These are phyloP conservation scores for Penstemon eatonii DNA, from an alignment of 257 asterid genomes.

Conservation along the genomic window DNA sequence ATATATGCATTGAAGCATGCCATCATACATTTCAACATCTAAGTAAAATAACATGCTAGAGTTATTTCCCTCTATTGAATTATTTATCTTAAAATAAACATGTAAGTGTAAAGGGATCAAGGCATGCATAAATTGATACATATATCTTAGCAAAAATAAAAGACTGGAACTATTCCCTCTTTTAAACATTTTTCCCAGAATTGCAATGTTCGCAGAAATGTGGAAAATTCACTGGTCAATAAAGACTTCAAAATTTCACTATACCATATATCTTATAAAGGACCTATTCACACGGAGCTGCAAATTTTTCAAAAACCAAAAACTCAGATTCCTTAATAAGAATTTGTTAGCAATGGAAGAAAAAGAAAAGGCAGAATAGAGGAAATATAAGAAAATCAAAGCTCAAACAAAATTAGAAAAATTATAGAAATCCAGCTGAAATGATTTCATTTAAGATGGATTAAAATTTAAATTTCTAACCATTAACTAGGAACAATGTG, in stretches of 20 bases:
- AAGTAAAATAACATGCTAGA: neutral
- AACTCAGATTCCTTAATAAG: neutral
- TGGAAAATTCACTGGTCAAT: conserved; percentile 9
- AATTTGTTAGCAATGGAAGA: neutral
- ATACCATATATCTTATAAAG: neutral
- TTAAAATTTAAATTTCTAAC: conserved; percentile 12
- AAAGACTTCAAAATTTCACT: neutral
- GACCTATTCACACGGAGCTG: neutral
- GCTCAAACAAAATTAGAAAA: neutral
- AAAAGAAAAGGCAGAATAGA: neutral
- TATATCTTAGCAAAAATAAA: neutral
- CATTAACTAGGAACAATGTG: neutral
- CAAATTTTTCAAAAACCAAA: neutral
- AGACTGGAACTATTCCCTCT: neutral
- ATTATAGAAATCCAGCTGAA: neutral
- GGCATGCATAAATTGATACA: neutral
- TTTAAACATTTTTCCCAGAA: conserved; percentile 4
- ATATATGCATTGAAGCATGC: neutral
- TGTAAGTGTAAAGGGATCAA: too few species aligned
- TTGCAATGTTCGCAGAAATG: neutral
- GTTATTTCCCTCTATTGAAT: neutral
- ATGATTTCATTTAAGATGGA: conserved; percentile 10
- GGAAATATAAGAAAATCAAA: neutral
- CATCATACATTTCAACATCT: neutral
- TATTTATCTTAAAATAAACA: too few species aligned